Percentiles rank a stretch among this genome's conserved stretches.
Conservation (phyloP, 108 stramenopile species). For the Cylindrotheca closterium region DNA sequence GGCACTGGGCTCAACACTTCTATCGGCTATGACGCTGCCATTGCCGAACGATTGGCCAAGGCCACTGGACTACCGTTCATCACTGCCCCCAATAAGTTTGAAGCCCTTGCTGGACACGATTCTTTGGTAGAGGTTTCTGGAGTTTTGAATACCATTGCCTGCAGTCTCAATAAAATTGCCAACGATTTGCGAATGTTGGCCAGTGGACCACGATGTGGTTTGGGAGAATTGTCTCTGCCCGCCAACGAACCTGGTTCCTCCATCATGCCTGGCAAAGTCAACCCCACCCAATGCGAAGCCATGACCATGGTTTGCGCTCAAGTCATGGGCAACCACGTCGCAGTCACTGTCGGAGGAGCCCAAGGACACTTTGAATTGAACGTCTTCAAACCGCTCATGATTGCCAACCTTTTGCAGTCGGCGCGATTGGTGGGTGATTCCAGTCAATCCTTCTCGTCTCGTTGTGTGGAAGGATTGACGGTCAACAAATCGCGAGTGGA, state of each 20-base stretch:
- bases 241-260: constrained; percentile 97
- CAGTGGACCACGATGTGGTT: constrained; percentile 93
- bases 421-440: constrained; percentile 94
- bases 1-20: constrained; percentile 94
- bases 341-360: constrained; percentile 90
- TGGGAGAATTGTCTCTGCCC: constrained; percentile 93
- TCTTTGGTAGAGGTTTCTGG: constrained; percentile 92
- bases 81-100: constrained; percentile 97
- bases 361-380: constrained; percentile 99
- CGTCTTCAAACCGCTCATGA: constrained; percentile 99
- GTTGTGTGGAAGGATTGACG: constrained; percentile 88
- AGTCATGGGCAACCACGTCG: constrained; percentile 97
- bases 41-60: constrained; percentile 89
- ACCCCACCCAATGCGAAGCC: constrained; percentile 99
- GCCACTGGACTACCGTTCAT: constrained; percentile 89
- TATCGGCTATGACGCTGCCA: constrained; percentile 88
- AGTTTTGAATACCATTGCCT: constrained; percentile 88
- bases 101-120: constrained; percentile 97
- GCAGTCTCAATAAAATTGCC: constrained; percentile 94
- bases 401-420: constrained; percentile 87
- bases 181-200: constrained; percentile 96
- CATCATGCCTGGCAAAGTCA: constrained; percentile 99
- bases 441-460: constrained; percentile 73
- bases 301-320: constrained; percentile 98
- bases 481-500: constrained; percentile 87